Evolutionary conservation across 768 basidiomycete genomes (phyloP).

Genomic region (Amyloporia xantha): DNA sequence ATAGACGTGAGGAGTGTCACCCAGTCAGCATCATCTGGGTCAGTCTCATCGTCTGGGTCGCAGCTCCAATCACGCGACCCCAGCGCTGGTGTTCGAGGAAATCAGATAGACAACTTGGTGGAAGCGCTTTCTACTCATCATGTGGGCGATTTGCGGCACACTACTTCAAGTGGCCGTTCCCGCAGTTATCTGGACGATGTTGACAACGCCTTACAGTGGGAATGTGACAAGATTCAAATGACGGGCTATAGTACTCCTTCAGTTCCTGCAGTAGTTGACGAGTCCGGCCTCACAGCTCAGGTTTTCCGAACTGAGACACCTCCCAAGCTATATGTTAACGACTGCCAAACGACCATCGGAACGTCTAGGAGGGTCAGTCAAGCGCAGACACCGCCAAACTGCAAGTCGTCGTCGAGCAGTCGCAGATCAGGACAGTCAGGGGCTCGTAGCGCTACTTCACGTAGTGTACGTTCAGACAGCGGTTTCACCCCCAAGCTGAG

Average conservation of each 20-base stretch:
- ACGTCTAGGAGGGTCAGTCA: neutral
- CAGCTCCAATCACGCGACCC: slow-evolving; percentile 20
- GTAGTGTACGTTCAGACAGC: neutral
- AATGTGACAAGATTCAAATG: neutral
- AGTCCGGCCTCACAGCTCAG: neutral
- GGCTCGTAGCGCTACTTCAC: neutral
- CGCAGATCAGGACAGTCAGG: neutral
- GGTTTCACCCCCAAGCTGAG: slow-evolving; percentile 18
- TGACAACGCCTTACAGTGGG: neutral
- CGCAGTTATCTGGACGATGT: neutral
- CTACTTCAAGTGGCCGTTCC: no score
- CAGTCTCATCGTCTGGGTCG: slow-evolving; percentile 4
- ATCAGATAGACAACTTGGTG: slow-evolving; percentile 34
- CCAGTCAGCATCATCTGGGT: slow-evolving; percentile 12
- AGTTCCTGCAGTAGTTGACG: neutral
- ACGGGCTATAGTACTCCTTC: neutral
- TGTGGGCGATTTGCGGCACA: slow-evolving; percentile 12
- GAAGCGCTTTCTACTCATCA: slow-evolving; percentile 39
- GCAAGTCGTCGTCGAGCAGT: neutral
- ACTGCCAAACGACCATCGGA: neutral
- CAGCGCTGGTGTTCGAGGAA: slow-evolving; percentile 21
- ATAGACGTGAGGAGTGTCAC: slow-evolving; percentile 25
- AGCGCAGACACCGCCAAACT: neutral
- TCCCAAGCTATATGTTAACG: neutral
- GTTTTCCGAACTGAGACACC: neutral